Base-by-base conservation (phyloP, 2,329 filamentous ascomycete genomes). In the Clarireedia sp. region DNA sequence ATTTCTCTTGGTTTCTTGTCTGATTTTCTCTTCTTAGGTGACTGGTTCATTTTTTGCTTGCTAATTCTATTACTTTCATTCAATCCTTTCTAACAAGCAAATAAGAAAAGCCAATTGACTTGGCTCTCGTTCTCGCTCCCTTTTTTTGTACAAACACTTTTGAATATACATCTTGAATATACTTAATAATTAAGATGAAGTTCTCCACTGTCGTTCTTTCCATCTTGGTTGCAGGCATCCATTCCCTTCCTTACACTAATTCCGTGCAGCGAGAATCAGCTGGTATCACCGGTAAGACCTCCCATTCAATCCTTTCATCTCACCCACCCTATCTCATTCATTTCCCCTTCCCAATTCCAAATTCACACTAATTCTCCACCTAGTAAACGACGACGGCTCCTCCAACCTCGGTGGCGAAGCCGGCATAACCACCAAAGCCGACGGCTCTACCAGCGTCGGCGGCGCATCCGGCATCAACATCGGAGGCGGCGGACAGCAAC, bases 211-310 rank as follows among this genome's bases (percentile, higher is more conserved):
- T 54, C 33, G 24, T 48, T n/a, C 36, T 54, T 9, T 38, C 44
- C 23, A n/a, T 48, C 5, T 29, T 54, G 33, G 44, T 48, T 48
- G 44, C 44, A 21, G 44, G 51, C 51, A 54, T 48, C 51, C 44
- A 41, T 41, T 54, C 51, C 16, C 44, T 36, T 17, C 51, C 51
- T 7, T 40, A 26, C n/a, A n/a, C 14, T 21, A 23, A 24, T 45
- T 23, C 33, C 7, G 51, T 48, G 1, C 43, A 48, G 21, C n/a
- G 43, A 24, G 51, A 48, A 48, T 48, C 43, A 14, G 21, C 51
- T 5, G 51, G 51, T 8, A 48, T 54, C 23, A 54, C 43, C 16
- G 51, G 51, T 54, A 48, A 48, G 44, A 26, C 8, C 47, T 16
- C 12, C 9, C 4, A 14, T 21, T 23, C n/a, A 41, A 41, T 41